Conservation (phyloP, 2,329 filamentous ascomycete species). For the Knufia petricola region DNA sequence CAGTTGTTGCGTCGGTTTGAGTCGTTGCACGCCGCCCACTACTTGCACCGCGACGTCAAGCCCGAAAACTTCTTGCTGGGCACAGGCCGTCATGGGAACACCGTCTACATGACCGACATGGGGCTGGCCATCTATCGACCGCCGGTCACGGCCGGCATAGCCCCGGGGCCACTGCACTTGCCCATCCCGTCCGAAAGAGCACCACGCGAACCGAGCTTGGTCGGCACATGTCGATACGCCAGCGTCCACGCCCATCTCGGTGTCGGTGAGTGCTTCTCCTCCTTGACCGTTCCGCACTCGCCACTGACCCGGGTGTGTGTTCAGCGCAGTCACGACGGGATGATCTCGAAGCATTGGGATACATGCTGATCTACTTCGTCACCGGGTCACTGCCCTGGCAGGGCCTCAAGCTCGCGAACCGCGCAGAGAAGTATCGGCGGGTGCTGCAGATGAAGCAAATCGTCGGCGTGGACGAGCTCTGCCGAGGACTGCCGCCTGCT, state of each 20-base stretch:
- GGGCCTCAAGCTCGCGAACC: conserved; percentile 51
- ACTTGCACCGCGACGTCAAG: conserved; percentile 26
- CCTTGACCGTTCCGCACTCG: conserved; percentile 11
- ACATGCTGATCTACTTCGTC: conserved; percentile 67
- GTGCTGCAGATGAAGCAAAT: conserved; percentile 22
- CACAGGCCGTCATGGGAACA: conserved; percentile 23
- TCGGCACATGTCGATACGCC: conserved; percentile 22
- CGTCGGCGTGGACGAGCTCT: conserved; percentile 19
- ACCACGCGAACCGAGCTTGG: conserved; percentile 13
- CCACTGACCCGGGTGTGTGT: conserved; percentile 10
- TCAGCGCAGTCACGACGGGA: conserved; percentile 15
- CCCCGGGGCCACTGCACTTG: neutral
- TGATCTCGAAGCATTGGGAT: conserved; percentile 41
- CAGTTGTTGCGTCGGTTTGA: conserved; percentile 24
- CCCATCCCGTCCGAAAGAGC: neutral
- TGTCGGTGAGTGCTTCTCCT: conserved; percentile 14
- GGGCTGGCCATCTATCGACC: conserved; percentile 21
- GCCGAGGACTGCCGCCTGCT: conserved; percentile 18
- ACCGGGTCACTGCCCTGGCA: conserved; percentile 64
- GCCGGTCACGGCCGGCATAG: neutral
- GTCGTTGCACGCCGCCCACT: conserved; percentile 21
- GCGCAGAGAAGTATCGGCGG: conserved; percentile 9
- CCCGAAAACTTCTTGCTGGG: conserved; percentile 26
- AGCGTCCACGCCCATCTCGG: conserved; percentile 22
- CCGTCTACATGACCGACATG: conserved; percentile 25